phyloP scores from a whole-genome alignment of 768 basidiomycete species.

The Russula lepida region DNA sequence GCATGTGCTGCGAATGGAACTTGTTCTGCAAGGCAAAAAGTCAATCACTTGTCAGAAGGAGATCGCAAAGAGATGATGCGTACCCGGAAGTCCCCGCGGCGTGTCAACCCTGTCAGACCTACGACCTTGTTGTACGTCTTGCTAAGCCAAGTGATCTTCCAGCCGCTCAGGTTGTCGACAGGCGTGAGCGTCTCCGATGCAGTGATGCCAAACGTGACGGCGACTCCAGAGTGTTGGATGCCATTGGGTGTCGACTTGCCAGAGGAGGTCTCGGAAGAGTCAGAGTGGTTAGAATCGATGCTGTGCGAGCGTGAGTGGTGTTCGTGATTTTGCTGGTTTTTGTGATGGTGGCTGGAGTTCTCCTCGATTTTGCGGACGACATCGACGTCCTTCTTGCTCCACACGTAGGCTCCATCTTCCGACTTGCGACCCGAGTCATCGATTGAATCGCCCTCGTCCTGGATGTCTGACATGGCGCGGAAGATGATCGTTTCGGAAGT shows the following conservation, averaged over 20 bases:
- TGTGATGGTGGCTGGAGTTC: not conserved
- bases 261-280: not conserved
- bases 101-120: constrained; percentile 32
- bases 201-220: constrained; percentile 42
- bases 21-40: constrained; percentile 30
- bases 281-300: constrained; percentile 1
- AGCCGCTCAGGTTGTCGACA: constrained; percentile 38
- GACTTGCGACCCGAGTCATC: constrained; percentile 4
- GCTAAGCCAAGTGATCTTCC: constrained; percentile 38
- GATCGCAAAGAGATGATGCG: constrained; percentile 8
- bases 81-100: constrained; percentile 40
- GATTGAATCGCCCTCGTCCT: constrained; percentile 25
- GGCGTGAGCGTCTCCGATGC: constrained; percentile 35
- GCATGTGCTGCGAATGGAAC: constrained; percentile 36
- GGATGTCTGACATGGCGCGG: constrained; percentile 36
- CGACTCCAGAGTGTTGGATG: constrained; percentile 25
- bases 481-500: constrained; percentile 47
- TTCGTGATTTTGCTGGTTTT: too few species aligned
- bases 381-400: constrained; percentile 1
- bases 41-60: not conserved
- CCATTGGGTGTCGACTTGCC: constrained; percentile 15
- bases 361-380: constrained; percentile 4
- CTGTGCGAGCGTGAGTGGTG: constrained; percentile 8
- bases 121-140: constrained; percentile 38
- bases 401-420: not conserved